Base-by-base conservation (phyloP, 2,329 filamentous ascomycete genomes). In the Alternaria consortialis region DNA sequence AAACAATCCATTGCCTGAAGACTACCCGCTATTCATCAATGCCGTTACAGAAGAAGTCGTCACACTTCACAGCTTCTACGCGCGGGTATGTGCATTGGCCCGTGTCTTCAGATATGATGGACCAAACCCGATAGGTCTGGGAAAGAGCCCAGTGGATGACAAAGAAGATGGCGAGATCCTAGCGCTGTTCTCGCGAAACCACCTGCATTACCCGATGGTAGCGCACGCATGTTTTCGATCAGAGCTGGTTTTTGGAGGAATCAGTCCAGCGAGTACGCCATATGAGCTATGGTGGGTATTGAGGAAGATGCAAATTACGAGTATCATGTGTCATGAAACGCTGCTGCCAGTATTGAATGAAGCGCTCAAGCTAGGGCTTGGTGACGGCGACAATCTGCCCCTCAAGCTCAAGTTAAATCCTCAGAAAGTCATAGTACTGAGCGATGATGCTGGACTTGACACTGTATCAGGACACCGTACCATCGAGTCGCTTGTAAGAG, bases 251-350 rank as follows among this genome's bases (percentile, higher is more conserved):
- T 75, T 75, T 58, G 74, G 73, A 1, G 73, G 73, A 0, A 75
- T 76, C 25, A 76, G 73, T 61, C 74, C 73, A 1, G 71, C 61
- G 9, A 69, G 65, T 17, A 77, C 74, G n/a, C 59, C 71, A 6
- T 74, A 70, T 34, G 73, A 77, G 54, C 53, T 77, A 13, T 75
- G 73, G 72, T 74, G 69, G 69, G 65, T 76, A n/a, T 42, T 76
- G 51, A 50, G 73, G 7, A 74, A 72, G 58, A 77, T 76, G 71
- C 71, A 74, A 51, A 70, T 74, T 11, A 72, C 71, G 4, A 68
- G 65, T 32, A 51, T 76, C 9, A 66, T 76, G 66, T 65, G 63
- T 15, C 71, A 76, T 44, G 74, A 76, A 56, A 60, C 65, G n/a
- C 52, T 75, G 4, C 63, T 76, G 4, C 65, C 66, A 0, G 71